Evolutionary conservation across 2,329 filamentous ascomycete species (phyloP), one percentile per base, ranked within the genome.

Genomic region (Paracorniculantispora psalliotae): DNA sequence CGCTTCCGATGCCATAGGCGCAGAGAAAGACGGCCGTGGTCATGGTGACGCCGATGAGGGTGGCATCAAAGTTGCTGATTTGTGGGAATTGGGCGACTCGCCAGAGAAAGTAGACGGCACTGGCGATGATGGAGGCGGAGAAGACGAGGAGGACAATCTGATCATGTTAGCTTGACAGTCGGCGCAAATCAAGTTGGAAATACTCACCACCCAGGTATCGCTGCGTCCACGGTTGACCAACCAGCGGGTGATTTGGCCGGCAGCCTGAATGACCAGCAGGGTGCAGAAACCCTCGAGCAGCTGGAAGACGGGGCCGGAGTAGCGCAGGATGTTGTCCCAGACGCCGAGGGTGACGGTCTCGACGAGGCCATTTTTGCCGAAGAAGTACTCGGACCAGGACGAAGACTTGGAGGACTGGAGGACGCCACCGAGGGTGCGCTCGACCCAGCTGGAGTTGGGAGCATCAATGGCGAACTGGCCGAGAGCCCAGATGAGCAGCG

Each of bases 281-380:
- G 91, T 97, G 79, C 94, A 97, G 76, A 99, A 99, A 7, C 94
- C 94, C 74, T 99, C 94, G 55, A 90, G 85, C 9, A 99, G 80
- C 76, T 99, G 94, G 77, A 97, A 99, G 54, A 96, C 83, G 0
- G 94, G 94, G 4, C 91, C 96, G 35, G 92, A 96, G 78, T 96
- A 97, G 69, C 88, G 83, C 73, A 99, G 75, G 52, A 91, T 78
- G 70, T 88, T 92, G 71, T 97, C 92, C 94, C 94, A 99, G 56
- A 84, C 84, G 30, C 92, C 92, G 63, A 97, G 83, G 23, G 90
- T 88, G 61, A 89, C 77, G 35, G 83, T 88, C 77, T 97, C 91
- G 26, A 96, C 71, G 60, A 97, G 71, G 2, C 92, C 92, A 61
- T 90, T 86, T 62, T 85, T 84, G n/a, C 92, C 93, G 77, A 96